Evolutionary conservation across 371 early-diverging fungal species (phyloP), one percentile per base, ranked within the genome.

Genomic region (Saksenaea oblongispora): DNA sequence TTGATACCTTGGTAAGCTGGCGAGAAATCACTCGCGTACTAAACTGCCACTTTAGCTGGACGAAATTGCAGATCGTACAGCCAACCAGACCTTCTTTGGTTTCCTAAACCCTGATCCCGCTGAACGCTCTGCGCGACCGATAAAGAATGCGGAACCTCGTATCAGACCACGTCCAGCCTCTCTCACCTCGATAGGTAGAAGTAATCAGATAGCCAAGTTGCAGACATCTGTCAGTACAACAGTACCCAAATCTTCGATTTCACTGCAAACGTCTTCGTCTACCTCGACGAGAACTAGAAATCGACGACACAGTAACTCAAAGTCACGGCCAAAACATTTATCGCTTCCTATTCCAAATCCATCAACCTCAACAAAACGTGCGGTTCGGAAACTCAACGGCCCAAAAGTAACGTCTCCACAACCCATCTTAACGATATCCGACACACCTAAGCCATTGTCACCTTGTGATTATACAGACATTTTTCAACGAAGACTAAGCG

Each of bases 41-140:
- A 41, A 65, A 53, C 36, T 35, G 26, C 31, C 13, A 26, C 34
- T 36, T 44, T 55, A 84, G 82, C 71, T 74, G 28, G 79, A 85
- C 9, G 92, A 92, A 62, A 85, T 87, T 60, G 78, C 83, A 0
- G 84, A 85, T 41, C 82, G 91, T 59, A 84, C 87, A 61, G 83
- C 90, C 18, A 89, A 87, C 54, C 87, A 87, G 62, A 84, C 89
- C 1, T 85, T 90, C 37, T 90, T 92, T 74, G 87, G 89, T 17
- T 87, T 88, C 56, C 67, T 87, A 55, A 80, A 79, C 28, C 56
- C 79, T 1, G 75, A 72, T 55, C 79, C 79, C 5, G 53, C 34
- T 5, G 54, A 26, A 26, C 54, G 62, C 15, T 37, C 62, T 3
- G 42, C 54, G 3, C 56, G 61, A n/a, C 51, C 54, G 8, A 22